phyloP scores from a whole-genome alignment of 2,329 filamentous ascomycete genomes.

The Epichloe uncinata region DNA sequence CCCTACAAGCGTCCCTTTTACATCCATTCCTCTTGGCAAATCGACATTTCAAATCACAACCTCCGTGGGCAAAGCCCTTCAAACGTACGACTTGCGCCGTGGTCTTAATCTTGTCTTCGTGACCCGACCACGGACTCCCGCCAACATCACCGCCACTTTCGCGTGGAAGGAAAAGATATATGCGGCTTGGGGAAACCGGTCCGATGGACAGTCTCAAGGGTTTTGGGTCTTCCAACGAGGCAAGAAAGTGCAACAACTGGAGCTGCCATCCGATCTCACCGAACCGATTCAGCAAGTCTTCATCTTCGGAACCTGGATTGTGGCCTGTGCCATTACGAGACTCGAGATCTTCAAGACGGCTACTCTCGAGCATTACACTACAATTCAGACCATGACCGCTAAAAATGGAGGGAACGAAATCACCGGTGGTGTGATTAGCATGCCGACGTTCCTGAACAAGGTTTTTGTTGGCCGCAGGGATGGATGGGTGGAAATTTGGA shows the following conservation, averaged over 20 bases:
- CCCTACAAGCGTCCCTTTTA: constrained; percentile 80
- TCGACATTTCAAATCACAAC: constrained; percentile 97
- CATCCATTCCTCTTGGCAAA: constrained; percentile 76
- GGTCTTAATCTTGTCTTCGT: constrained; percentile 90
- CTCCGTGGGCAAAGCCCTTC: constrained; percentile 75
- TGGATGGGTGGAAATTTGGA: constrained; percentile 94
- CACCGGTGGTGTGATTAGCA: constrained; percentile 66
- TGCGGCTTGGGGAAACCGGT: constrained; percentile 70
- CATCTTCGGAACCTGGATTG: constrained; percentile 82
- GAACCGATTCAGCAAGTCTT: constrained; percentile 67
- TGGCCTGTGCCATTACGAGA: constrained; percentile 61
- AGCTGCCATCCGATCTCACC: constrained; percentile 48
- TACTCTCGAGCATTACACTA: constrained; percentile 82
- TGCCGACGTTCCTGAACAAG: constrained; percentile 96
- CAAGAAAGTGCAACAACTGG: constrained; percentile 66
- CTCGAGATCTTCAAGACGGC: constrained; percentile 83
- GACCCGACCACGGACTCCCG: constrained; percentile 78
- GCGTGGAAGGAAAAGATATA: constrained; percentile 81
- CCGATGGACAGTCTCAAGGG: constrained; percentile 43
- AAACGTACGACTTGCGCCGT: constrained; percentile 88
- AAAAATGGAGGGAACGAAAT: constrained; percentile 51
- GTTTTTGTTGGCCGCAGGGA: constrained; percentile 79
- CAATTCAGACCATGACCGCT: constrained; percentile 48
- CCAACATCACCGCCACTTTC: constrained; percentile 69
- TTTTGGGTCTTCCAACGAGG: constrained; percentile 90